These are phyloP conservation scores for Lepiota brunneoincarnata DNA, from an alignment of 768 basidiomycete species.

Conservation along the genomic window DNA sequence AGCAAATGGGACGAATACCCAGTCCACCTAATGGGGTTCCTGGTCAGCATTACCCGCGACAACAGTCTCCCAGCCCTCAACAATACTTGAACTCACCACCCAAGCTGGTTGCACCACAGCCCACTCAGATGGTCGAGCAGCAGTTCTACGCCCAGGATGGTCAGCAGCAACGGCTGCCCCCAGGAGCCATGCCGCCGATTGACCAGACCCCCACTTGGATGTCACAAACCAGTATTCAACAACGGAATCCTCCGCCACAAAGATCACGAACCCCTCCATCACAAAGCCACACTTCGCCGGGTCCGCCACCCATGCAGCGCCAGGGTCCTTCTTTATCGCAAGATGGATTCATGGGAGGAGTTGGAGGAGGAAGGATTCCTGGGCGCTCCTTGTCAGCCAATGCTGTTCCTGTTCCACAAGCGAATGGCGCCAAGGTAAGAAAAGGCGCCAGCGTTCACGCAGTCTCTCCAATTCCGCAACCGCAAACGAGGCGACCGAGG, in stretches of 20 bases:
- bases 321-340: conserved; percentile 28
- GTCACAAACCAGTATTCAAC: conserved; percentile 20
- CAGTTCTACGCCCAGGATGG: conserved; percentile 33
- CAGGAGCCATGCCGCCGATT: conserved; percentile 61
- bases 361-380: conserved; percentile 36
- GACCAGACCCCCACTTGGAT: conserved; percentile 33
- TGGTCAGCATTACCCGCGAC: conserved; percentile 29
- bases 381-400: conserved; percentile 74
- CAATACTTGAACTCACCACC: conserved; percentile 17
- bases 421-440: conserved; percentile 50
- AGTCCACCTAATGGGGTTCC: conserved; percentile 14
- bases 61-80: conserved; percentile 20
- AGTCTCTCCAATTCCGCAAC: conserved; percentile 40
- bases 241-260: conserved; percentile 23
- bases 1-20: conserved; percentile 16
- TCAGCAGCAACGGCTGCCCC: conserved; percentile 46
- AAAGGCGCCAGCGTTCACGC: conserved; percentile 71
- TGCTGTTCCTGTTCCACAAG: conserved; percentile 35
- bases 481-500: conserved; percentile 33
- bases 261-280: conserved; percentile 55
- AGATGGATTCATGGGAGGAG: conserved; percentile 21
- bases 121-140: conserved; percentile 28
- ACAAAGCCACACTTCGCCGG: conserved; percentile 16
- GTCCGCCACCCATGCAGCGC: conserved; percentile 14
- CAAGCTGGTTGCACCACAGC: conserved; percentile 25